Conservation (phyloP, 2,329 filamentous ascomycete genomes). For the Clonostachys rhizophaga region DNA sequence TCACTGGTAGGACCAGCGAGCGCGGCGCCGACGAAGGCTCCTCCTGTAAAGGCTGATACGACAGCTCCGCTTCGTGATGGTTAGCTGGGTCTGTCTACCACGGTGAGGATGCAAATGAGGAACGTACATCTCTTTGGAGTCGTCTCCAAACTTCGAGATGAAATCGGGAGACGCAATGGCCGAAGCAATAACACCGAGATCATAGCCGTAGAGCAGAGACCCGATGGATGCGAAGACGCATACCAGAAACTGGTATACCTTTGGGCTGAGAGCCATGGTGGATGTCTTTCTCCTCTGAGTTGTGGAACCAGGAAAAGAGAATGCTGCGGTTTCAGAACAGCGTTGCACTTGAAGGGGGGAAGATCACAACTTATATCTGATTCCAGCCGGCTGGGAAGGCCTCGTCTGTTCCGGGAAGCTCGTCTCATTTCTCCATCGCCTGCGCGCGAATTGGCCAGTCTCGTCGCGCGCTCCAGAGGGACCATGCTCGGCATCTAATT, state of each 20-base stretch:
- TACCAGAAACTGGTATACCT: conserved; percentile 45
- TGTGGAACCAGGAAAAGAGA: too few relatives aligned
- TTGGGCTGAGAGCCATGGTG: conserved; percentile 34
- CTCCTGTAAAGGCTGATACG: conserved; percentile 67
- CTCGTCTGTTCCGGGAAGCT: too few relatives aligned
- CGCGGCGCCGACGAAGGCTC: conserved; percentile 67
- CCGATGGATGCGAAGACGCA: conserved; percentile 51
- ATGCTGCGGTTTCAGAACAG: too few relatives aligned
- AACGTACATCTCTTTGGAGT: conserved; percentile 29
- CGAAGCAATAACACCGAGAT: conserved; percentile 26
- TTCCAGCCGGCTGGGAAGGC: too few relatives aligned
- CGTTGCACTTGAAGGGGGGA: too few relatives aligned
- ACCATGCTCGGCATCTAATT: too few relatives aligned
- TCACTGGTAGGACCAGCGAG: conserved; percentile 62
- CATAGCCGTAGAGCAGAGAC: conserved; percentile 50
- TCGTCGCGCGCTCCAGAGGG: too few relatives aligned
- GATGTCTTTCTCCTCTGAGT: too few relatives aligned
- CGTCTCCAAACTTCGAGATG: conserved; percentile 4
- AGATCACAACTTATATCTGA: too few relatives aligned
- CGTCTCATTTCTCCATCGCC: too few relatives aligned
- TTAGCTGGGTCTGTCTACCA: neutral
- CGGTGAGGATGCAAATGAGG: neutral
- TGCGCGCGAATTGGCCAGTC: too few relatives aligned
- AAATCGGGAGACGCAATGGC: conserved; percentile 6
- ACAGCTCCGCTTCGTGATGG: conserved; percentile 53